Evolutionary conservation across 176 grass and related monocot species (phyloP).

Genomic region (Musa acuminata): DNA sequence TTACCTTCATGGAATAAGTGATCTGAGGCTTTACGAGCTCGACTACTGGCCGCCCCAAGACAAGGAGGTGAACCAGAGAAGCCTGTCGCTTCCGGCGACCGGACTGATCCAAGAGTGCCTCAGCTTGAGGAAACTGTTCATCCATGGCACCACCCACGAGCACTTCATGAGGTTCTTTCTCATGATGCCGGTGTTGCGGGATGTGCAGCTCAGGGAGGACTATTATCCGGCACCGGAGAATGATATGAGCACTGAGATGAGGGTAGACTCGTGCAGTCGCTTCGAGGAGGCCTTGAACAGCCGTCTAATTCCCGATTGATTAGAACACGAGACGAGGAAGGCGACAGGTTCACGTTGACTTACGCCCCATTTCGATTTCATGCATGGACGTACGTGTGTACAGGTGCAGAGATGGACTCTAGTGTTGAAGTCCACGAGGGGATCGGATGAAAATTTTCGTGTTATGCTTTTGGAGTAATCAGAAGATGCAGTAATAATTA

Average conservation of each 20-base stretch:
- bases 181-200: conserved; percentile 41
- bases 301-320: conserved; percentile 33
- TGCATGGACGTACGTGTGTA: too few species aligned
- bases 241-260: conserved; percentile 95
- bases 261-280: conserved; percentile 61
- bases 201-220: conserved; percentile 87
- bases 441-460: too few species aligned
- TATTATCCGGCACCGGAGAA: conserved; percentile 95
- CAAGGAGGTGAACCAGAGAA: conserved; percentile 85
- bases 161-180: conserved; percentile 93
- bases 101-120: conserved; percentile 40
- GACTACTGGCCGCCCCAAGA: conserved; percentile 99
- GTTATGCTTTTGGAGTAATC: too few species aligned
- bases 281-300: conserved; percentile 65
- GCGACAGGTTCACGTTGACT: too few species aligned
- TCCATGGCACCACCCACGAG: conserved; percentile 83
- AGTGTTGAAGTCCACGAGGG: too few species aligned
- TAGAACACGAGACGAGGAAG: neutral
- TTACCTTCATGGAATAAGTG: conserved; percentile 65
- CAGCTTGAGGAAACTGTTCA: conserved; percentile 76
- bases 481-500: too few species aligned
- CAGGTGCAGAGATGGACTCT: too few species aligned
- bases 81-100: conserved; percentile 51
- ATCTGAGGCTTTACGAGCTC: conserved; percentile 54
- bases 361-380: too few species aligned